Percentiles rank a stretch among this genome's conserved stretches.
phyloP scores from a whole-genome alignment of 2,329 filamentous ascomycete species.

The Xylaria sp. region DNA sequence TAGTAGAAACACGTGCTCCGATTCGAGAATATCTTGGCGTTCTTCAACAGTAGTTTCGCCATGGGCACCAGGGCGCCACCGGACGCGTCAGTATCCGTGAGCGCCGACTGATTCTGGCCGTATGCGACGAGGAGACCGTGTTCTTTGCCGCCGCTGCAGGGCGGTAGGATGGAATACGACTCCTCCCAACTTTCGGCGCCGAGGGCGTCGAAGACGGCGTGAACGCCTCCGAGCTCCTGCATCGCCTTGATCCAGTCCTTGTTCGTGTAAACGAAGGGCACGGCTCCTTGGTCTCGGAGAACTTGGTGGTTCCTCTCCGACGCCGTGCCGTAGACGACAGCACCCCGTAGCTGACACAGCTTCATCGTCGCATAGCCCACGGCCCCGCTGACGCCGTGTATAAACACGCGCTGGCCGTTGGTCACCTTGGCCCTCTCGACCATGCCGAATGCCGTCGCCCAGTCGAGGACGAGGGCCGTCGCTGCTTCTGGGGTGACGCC shows the following conservation, averaged over 20 bases:
- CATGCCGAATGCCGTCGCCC: constrained; percentile 55
- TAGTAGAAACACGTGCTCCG: constrained; percentile 52
- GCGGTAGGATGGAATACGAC: constrained; percentile 56
- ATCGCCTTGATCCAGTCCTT: constrained; percentile 61
- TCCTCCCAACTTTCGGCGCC: constrained; percentile 62
- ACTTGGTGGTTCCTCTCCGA: constrained; percentile 56
- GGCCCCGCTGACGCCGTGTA: constrained; percentile 62
- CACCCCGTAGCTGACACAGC: constrained; percentile 56
- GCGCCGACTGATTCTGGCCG: constrained; percentile 50
- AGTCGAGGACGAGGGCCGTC: constrained; percentile 56
- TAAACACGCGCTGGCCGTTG: constrained; percentile 58
- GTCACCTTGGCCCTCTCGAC: constrained; percentile 52
- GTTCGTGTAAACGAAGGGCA: constrained; percentile 58
- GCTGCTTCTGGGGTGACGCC: constrained; percentile 55
- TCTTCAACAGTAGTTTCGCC: constrained; percentile 47
- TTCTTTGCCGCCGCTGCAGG: constrained; percentile 32
- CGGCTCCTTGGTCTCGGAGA: constrained; percentile 52
- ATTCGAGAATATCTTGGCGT: constrained; percentile 36
- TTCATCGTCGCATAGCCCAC: constrained; percentile 57
- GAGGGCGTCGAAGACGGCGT: constrained; percentile 53
- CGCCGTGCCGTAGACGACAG: constrained; percentile 61
- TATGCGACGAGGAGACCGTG: constrained; percentile 54
- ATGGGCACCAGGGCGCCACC: constrained; percentile 42
- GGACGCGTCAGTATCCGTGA: constrained; percentile 37
- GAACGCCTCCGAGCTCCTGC: constrained; percentile 56